Conservation (phyloP, 352 stramenopile species). For the Saprolegnia diclina region DNA sequence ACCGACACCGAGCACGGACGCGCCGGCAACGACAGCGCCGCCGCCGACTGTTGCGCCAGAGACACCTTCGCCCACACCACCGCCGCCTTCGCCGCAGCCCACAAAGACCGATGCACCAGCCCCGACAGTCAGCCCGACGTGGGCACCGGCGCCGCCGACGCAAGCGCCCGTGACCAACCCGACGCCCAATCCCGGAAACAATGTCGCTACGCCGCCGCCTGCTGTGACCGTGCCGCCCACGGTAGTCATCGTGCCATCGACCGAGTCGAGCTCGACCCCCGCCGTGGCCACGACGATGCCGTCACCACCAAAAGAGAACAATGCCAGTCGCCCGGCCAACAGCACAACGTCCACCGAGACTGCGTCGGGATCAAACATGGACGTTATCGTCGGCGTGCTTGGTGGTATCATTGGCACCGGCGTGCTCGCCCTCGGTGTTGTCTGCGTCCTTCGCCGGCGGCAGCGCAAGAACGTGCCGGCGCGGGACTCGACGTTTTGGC, state of each 20-base stretch:
- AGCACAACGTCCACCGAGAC: neutral
- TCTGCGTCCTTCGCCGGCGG: neutral
- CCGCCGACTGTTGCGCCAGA: neutral
- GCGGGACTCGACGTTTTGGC: constrained; percentile 10
- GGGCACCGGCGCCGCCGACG: neutral
- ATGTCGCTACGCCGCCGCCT: neutral
- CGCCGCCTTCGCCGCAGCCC: neutral
- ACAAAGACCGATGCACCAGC: neutral
- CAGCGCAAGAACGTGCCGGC: neutral
- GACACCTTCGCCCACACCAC: neutral
- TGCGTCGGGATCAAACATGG: neutral
- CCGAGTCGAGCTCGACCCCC: too few species aligned
- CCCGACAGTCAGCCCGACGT: neutral
- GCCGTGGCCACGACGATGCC: too few species aligned
- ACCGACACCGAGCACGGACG: neutral
- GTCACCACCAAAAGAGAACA: neutral
- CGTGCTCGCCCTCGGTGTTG: neutral
- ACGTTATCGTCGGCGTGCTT: neutral
- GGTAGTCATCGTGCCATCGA: neutral
- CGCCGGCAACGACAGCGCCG: neutral
- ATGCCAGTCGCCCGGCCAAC: neutral
- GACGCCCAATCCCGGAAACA: too few species aligned
- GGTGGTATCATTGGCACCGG: neutral
- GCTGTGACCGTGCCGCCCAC: neutral
- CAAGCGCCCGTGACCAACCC: neutral